Conservation (phyloP, 1,139 yeast genomes). For the Yamadazyma siamensis region DNA sequence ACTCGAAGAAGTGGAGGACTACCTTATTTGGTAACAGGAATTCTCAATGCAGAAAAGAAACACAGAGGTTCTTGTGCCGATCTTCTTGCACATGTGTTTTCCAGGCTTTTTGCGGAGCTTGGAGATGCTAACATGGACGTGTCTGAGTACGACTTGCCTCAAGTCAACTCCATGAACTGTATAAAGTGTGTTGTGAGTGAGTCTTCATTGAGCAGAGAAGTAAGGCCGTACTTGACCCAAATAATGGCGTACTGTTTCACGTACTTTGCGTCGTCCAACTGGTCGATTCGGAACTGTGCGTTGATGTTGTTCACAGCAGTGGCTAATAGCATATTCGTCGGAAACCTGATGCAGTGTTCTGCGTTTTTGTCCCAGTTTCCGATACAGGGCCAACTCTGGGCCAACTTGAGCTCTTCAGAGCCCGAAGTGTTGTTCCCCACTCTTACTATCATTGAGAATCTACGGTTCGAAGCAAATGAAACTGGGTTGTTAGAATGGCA, state of each 20-base stretch:
- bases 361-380: slow-evolving; percentile 61
- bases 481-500: slow-evolving; percentile 47
- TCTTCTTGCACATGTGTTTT: slow-evolving; percentile 48
- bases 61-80: slow-evolving; percentile 14
- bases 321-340: too few species aligned
- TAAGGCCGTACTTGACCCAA: slow-evolving; percentile 51
- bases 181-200: slow-evolving; percentile 73
- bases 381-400: slow-evolving; percentile 45
- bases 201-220: slow-evolving; percentile 51
- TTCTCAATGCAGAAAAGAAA: slow-evolving; percentile 54
- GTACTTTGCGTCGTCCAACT: slow-evolving; percentile 60
- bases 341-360: slow-evolving; percentile 48
- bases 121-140: neutral
- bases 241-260: slow-evolving; percentile 60
- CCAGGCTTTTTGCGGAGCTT: slow-evolving; percentile 52
- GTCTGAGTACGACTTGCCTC: slow-evolving; percentile 71
- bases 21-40: slow-evolving; percentile 74
- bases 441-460: slow-evolving; percentile 63
- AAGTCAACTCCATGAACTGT: slow-evolving; percentile 90
- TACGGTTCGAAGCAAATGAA: slow-evolving; percentile 57
- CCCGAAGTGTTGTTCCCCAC: slow-evolving; percentile 71
- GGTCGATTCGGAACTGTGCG: slow-evolving; percentile 91
- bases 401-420: slow-evolving; percentile 32
- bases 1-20: slow-evolving; percentile 92
- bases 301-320: slow-evolving; percentile 89